A percentile compares a stretch with the other conserved stretches of the same genome.
These are phyloP conservation scores for Clitocybe nebularis DNA, from an alignment of 1,284 basidiomycete genomes.

Conservation along the genomic window DNA sequence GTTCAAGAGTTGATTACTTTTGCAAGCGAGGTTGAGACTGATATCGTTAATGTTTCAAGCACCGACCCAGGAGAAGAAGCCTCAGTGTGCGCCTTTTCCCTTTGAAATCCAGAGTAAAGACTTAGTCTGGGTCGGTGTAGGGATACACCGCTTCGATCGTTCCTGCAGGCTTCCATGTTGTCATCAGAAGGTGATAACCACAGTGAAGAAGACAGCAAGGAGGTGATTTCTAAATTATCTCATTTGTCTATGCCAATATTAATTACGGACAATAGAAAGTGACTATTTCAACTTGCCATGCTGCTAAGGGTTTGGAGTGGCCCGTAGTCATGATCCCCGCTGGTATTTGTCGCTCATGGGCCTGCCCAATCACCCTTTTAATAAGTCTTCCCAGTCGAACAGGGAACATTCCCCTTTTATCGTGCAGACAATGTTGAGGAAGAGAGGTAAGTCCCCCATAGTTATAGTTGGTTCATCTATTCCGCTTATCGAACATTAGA, in stretches of 20 bases:
- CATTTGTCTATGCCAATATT: slow-evolving; percentile 34
- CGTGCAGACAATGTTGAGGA: slow-evolving; percentile 77
- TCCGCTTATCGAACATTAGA: slow-evolving; percentile 29
- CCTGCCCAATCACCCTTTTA: not conserved
- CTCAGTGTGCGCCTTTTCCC: slow-evolving; percentile 6
- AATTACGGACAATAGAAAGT: slow-evolving; percentile 77
- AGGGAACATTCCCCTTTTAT: slow-evolving; percentile 77
- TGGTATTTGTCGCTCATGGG: slow-evolving; percentile 33
- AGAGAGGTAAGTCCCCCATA: slow-evolving; percentile 62
- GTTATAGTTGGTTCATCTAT: no score
- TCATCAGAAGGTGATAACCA: slow-evolving; percentile 76
- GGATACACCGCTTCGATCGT: slow-evolving; percentile 68
- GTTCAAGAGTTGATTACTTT: slow-evolving; percentile 80
- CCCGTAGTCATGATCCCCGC: slow-evolving; percentile 81
- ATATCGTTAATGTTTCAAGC: slow-evolving; percentile 13
- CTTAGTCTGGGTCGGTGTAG: slow-evolving; percentile 30
- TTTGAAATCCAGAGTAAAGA: not conserved
- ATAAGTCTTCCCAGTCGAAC: no score
- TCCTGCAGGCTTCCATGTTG: slow-evolving; percentile 83
- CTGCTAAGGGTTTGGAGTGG: slow-evolving; percentile 93
- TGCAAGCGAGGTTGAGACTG: slow-evolving; percentile 49
- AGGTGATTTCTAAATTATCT: slow-evolving; percentile 30
- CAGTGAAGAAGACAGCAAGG: slow-evolving; percentile 53
- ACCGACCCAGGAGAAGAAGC: slow-evolving; percentile 11
- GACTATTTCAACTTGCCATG: slow-evolving; percentile 84